Conservation (phyloP, 257 asterid species). For the Haberlea rhodopensis region DNA sequence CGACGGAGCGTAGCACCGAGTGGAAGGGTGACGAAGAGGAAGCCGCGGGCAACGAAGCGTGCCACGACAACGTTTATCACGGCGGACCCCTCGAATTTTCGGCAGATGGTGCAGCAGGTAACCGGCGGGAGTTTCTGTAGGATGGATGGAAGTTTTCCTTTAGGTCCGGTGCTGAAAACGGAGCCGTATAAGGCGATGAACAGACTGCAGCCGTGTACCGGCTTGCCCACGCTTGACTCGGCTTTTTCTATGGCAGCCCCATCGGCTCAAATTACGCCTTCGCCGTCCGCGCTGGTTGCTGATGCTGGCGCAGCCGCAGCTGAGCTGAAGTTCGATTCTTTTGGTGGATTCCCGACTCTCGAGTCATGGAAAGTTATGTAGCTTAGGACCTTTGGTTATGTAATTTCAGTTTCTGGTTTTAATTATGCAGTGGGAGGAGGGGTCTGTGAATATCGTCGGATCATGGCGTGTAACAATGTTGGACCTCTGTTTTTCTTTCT, state of each 20-base stretch:
- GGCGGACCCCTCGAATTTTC: conserved; percentile 51
- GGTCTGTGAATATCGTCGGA: conserved; percentile 20
- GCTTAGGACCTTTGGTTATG: neutral
- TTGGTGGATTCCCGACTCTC: conserved; percentile 53
- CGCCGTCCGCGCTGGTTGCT: conserved; percentile 19
- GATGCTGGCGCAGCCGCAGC: conserved; percentile 26
- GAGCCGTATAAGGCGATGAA: conserved; percentile 21
- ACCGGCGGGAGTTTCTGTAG: conserved; percentile 41
- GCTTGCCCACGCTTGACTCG: conserved; percentile 42
- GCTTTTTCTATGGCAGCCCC: conserved; percentile 26
- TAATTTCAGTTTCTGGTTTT: neutral
- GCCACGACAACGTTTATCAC: conserved; percentile 44
- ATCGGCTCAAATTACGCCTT: conserved; percentile 19
- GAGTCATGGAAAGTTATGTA: conserved; percentile 48
- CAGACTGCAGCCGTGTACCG: conserved; percentile 13
- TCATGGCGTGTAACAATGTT: neutral
- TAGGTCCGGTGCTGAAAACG: conserved; percentile 16
- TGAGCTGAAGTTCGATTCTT: conserved; percentile 34
- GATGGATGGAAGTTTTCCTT: neutral
- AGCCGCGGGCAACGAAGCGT: conserved; percentile 72
- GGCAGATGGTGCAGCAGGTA: conserved; percentile 58
- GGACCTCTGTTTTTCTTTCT: neutral
- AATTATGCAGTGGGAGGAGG: conserved; percentile 20
- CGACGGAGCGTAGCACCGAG: conserved; percentile 31
- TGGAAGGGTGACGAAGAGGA: conserved; percentile 66